phyloP scores from a whole-genome alignment of 257 asterid species.

The Ajuga chamaepitys region DNA sequence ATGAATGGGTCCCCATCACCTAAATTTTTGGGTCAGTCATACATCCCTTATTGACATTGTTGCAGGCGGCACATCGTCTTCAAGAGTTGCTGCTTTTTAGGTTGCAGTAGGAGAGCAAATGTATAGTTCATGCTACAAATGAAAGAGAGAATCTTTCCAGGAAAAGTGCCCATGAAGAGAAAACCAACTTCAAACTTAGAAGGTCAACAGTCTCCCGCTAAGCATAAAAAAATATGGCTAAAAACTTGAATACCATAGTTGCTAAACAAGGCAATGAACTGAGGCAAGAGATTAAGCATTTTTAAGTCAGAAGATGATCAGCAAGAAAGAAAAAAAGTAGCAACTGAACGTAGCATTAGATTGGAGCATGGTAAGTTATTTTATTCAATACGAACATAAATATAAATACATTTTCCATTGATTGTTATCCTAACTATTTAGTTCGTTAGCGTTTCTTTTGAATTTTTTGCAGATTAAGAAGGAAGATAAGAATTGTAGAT shows the following conservation, averaged over 20 bases:
- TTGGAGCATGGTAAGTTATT: too few species aligned
- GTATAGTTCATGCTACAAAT: constrained; percentile 27
- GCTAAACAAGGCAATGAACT: constrained; percentile 28
- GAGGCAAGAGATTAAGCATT: too few species aligned
- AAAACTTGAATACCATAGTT: constrained; percentile 25
- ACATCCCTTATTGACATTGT: constrained; percentile 10
- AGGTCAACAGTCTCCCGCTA: constrained; percentile 53
- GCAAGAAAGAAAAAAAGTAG: too few species aligned
- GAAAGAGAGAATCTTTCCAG: constrained; percentile 40
- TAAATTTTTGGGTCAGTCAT: too few species aligned
- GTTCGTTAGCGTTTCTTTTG: background rate
- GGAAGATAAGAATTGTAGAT: constrained; percentile 76
- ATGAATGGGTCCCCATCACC: too few species aligned
- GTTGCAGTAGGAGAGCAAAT: constrained; percentile 67
- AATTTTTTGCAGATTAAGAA: constrained; percentile 54
- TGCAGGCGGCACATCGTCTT: constrained; percentile 91
- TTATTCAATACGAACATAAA: too few species aligned
- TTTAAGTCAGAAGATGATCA: too few species aligned
- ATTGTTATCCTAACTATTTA: too few species aligned
- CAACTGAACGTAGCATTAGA: too few species aligned
- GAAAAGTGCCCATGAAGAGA: constrained; percentile 65
- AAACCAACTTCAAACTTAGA: constrained; percentile 37
- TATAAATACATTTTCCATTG: too few species aligned
- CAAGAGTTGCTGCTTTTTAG: constrained; percentile 76
- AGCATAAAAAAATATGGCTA: constrained; percentile 55